Conservation (phyloP, 106 monocot genomes). For the Dendrobium officinale region DNA sequence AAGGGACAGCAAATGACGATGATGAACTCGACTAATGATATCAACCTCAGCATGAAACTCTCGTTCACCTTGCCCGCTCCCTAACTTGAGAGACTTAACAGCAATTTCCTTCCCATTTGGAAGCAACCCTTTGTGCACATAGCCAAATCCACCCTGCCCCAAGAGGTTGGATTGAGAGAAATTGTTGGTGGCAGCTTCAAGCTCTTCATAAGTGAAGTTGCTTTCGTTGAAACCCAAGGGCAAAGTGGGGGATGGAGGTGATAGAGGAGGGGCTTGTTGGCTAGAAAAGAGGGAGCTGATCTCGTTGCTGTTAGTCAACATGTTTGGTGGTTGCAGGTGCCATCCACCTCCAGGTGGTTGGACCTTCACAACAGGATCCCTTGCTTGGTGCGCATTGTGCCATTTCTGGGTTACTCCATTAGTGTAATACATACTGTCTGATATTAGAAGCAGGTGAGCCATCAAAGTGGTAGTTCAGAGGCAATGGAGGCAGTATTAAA, state of each 20-base stretch:
- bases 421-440: slow-evolving; percentile 13
- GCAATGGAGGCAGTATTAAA: no score
- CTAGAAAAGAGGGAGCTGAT: slow-evolving; percentile 36
- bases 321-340: slow-evolving; percentile 14
- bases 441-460: neutral
- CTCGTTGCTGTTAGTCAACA: slow-evolving; percentile 21
- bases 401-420: slow-evolving; percentile 22
- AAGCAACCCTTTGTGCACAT: slow-evolving; percentile 76
- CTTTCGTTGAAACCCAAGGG: slow-evolving; percentile 54
- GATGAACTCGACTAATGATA: slow-evolving; percentile 89
- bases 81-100: slow-evolving; percentile 73
- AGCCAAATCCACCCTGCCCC: slow-evolving; percentile 90
- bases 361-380: slow-evolving; percentile 15
- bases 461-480: neutral
- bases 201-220: slow-evolving; percentile 81
- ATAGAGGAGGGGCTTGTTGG: slow-evolving; percentile 34
- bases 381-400: slow-evolving; percentile 12
- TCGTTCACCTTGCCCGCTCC: slow-evolving; percentile 80
- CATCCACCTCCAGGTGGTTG: slow-evolving; percentile 23
- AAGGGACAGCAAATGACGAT: slow-evolving; percentile 82
- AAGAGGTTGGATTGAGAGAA: slow-evolving; percentile 65
- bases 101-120: slow-evolving; percentile 84
- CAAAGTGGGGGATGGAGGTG: slow-evolving; percentile 44
- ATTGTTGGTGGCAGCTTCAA: slow-evolving; percentile 49
- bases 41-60: slow-evolving; percentile 96